Conservation (phyloP, 768 basidiomycete species). For the Mrakia gelida region DNA sequence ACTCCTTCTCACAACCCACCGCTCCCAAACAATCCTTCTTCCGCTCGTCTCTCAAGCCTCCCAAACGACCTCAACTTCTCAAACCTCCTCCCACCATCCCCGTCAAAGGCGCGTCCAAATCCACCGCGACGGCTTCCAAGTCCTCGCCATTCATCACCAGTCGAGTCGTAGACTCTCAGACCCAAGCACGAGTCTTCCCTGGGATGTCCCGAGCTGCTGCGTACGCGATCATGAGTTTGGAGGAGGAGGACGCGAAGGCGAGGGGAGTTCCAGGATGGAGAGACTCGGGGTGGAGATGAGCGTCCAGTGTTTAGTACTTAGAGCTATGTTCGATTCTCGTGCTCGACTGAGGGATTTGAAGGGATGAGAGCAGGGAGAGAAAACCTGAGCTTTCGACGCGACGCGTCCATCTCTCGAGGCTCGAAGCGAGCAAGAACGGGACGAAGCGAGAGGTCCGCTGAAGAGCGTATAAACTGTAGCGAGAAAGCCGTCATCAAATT, state of each 20-base stretch:
- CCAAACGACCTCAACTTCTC: not conserved
- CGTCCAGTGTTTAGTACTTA: too few species aligned
- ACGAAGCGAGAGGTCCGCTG: too few species aligned
- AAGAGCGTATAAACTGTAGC: too few species aligned
- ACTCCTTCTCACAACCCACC: too few species aligned
- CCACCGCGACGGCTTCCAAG: not conserved
- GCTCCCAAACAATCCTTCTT: too few species aligned
- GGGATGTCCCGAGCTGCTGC: not conserved
- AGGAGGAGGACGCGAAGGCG: conserved; percentile 7
- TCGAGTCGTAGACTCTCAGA: not conserved
- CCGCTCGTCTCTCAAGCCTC: not conserved
- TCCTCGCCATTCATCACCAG: not conserved
- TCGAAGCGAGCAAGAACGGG: too few species aligned
- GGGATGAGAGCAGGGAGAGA: too few species aligned
- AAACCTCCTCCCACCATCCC: not conserved
- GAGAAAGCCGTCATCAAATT: too few species aligned
- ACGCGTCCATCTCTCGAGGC: too few species aligned
- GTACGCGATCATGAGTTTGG: not conserved
- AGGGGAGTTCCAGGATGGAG: not conserved
- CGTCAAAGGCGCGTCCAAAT: not conserved
- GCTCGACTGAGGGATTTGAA: too few species aligned
- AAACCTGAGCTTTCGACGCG: too few species aligned
- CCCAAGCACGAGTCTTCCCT: not conserved
- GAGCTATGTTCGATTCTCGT: too few species aligned
- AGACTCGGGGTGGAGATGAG: not conserved